These are phyloP conservation scores for Arabidopsis hybrid DNA, from an alignment of 441 rosid genomes.

Conservation along the genomic window DNA sequence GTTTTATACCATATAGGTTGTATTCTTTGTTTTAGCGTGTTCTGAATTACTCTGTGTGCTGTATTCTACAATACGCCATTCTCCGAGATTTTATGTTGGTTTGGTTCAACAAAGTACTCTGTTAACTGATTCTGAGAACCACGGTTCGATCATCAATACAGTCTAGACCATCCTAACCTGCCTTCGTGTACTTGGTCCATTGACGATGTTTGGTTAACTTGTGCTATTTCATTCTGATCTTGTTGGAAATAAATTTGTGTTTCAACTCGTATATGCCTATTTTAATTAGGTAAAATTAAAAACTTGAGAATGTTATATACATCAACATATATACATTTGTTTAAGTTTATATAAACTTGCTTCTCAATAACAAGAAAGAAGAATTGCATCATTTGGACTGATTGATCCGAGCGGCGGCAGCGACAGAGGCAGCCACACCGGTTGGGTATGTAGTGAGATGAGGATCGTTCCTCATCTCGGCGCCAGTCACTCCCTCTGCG, in stretches of 20 bases:
- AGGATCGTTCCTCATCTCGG: slow-evolving; percentile 48
- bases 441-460: slow-evolving; percentile 69
- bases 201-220: slow-evolving; percentile 8
- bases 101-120: slow-evolving; percentile 5
- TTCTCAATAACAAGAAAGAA: slow-evolving; percentile 21
- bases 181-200: background rate
- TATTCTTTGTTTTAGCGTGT: slow-evolving; percentile 38
- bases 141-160: background rate
- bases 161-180: background rate
- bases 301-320: slow-evolving; percentile 14
- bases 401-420: slow-evolving; percentile 80
- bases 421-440: slow-evolving; percentile 71
- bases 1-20: slow-evolving; percentile 40
- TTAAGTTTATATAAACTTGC: background rate
- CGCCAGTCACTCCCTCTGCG: slow-evolving; percentile 46
- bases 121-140: slow-evolving; percentile 5
- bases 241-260: background rate
- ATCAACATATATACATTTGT: slow-evolving; percentile 2
- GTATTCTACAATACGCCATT: slow-evolving; percentile 20
- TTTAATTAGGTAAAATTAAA: background rate
- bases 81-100: background rate
- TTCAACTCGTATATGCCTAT: background rate
- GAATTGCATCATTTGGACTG: slow-evolving; percentile 45
- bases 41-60: slow-evolving; percentile 18
- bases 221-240: slow-evolving; percentile 7